A percentile compares a stretch with the other conserved stretches of the same genome.
These are phyloP conservation scores for Didymellaceae sp. DNA, from an alignment of 2,329 filamentous ascomycete species.

Conservation along the genomic window DNA sequence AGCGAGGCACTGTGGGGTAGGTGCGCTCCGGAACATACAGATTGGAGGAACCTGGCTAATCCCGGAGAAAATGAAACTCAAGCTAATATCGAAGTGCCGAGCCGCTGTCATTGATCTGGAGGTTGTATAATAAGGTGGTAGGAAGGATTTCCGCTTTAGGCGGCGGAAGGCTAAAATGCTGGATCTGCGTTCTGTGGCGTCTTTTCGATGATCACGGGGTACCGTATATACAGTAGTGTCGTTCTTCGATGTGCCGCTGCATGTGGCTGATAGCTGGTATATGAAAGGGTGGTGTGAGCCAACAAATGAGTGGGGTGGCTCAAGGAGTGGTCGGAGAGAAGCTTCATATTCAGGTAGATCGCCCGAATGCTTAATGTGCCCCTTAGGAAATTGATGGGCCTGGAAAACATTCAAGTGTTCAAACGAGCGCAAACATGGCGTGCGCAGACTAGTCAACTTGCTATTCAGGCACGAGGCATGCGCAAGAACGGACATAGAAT, in stretches of 20 bases:
- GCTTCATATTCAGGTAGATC: too few relatives aligned
- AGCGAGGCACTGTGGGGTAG: conserved; percentile 9
- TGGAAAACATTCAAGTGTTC: too few relatives aligned
- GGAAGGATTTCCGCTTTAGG: conserved; percentile 14
- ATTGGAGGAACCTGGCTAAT: conserved; percentile 15
- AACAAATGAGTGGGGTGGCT: too few relatives aligned
- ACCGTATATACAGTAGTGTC: too few relatives aligned
- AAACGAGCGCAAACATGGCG: too few relatives aligned
- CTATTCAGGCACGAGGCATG: too few relatives aligned
- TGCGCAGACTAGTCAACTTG: too few relatives aligned
- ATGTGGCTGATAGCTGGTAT: conserved; percentile 1
- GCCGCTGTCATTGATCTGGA: conserved; percentile 3
- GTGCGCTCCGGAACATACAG: neutral
- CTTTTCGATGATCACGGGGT: conserved; percentile 5
- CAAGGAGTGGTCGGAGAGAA: too few relatives aligned
- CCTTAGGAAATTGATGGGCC: too few relatives aligned
- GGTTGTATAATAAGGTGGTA: neutral
- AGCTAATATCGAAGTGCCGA: conserved; percentile 11
- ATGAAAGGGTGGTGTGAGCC: conserved; percentile 3
- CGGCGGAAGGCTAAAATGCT: conserved; percentile 10
- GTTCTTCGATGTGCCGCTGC: conserved; percentile 1
- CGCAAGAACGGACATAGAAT: too few relatives aligned
- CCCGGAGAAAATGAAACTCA: conserved; percentile 7
- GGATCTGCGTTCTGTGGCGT: neutral
- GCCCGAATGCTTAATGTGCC: too few relatives aligned